Evolutionary conservation across 176 grass and related monocot genomes (phyloP).

Genomic region (Hsuehochloa calcarea): DNA sequence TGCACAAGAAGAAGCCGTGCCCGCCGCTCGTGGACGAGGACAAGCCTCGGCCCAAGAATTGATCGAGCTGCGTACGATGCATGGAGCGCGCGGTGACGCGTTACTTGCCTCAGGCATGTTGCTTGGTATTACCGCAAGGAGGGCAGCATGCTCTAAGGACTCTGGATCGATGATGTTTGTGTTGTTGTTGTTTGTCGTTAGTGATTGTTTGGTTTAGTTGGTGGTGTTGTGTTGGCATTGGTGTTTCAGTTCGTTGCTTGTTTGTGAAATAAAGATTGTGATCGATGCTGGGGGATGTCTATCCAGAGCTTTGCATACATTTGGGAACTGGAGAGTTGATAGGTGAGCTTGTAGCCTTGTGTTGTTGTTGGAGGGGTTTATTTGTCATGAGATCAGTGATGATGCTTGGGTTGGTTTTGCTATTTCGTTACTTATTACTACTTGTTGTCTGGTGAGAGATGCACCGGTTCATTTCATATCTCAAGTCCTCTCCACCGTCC

Average conservation of each 20-base stretch:
- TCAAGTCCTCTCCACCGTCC: neutral
- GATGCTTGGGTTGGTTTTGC: neutral
- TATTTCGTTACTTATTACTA: neutral
- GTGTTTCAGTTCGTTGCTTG: conserved; percentile 3
- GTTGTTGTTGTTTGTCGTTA: neutral
- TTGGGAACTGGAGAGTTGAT: neutral
- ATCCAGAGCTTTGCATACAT: neutral
- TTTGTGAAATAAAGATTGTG: conserved; percentile 35
- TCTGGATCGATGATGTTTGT: neutral
- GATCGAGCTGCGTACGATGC: neutral
- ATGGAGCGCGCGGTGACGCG: neutral
- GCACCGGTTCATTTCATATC: neutral
- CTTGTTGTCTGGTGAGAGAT: neutral
- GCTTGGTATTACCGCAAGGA: neutral
- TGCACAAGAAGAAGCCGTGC: conserved; percentile 67
- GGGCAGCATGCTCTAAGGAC: neutral
- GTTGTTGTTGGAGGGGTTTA: neutral
- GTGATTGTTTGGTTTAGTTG: conserved; percentile 21
- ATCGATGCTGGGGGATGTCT: neutral
- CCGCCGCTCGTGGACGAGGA: conserved; percentile 45
- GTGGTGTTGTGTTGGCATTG: neutral
- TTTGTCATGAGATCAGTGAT: neutral
- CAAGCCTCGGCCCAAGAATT: conserved; percentile 16
- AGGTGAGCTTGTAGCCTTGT: neutral
- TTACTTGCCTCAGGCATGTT: neutral